Evolutionary conservation across 2,329 filamentous ascomycete genomes (phyloP).

Genomic region (Hymenoscyphus fructigenus): DNA sequence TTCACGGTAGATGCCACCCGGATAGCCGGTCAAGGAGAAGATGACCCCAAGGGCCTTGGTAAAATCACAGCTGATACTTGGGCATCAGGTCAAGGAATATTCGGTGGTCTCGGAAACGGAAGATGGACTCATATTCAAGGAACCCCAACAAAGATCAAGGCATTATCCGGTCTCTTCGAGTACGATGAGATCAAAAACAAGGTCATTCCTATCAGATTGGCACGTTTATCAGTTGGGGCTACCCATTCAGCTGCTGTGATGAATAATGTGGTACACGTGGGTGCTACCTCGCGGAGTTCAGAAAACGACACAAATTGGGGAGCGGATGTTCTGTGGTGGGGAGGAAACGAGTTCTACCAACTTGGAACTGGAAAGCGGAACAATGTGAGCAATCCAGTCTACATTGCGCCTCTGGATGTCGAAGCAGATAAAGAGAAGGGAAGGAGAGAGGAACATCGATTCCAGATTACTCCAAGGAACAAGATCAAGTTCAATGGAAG

Average conservation of each 20-base stretch:
- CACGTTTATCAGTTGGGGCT: slow-evolving; percentile 70
- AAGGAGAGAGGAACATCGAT: slow-evolving; percentile 67
- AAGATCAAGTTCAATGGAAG: slow-evolving; percentile 68
- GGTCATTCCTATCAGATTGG: slow-evolving; percentile 75
- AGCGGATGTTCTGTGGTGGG: slow-evolving; percentile 88
- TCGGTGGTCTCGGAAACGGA: slow-evolving; percentile 78
- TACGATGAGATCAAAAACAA: slow-evolving; percentile 73
- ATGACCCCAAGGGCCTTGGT: slow-evolving; percentile 44
- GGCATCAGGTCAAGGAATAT: slow-evolving; percentile 83
- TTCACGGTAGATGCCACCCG: slow-evolving; percentile 78
- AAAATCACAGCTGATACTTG: slow-evolving; percentile 74
- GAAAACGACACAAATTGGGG: slow-evolving; percentile 83
- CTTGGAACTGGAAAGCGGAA: slow-evolving; percentile 87
- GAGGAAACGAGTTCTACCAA: slow-evolving; percentile 91
- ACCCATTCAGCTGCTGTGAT: slow-evolving; percentile 83
- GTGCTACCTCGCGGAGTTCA: slow-evolving; percentile 42
- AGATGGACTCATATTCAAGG: slow-evolving; percentile 86
- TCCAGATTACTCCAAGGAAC: slow-evolving; percentile 77
- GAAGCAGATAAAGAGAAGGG: slow-evolving; percentile 60
- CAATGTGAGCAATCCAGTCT: slow-evolving; percentile 72
- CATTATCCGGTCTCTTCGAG: slow-evolving; percentile 80
- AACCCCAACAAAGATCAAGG: slow-evolving; percentile 75
- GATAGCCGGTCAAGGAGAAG: slow-evolving; percentile 47
- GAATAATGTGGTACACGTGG: slow-evolving; percentile 72
- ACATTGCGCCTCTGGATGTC: slow-evolving; percentile 74